Conservation (phyloP, 352 stramenopile species). For the Peronospora tabacina region DNA sequence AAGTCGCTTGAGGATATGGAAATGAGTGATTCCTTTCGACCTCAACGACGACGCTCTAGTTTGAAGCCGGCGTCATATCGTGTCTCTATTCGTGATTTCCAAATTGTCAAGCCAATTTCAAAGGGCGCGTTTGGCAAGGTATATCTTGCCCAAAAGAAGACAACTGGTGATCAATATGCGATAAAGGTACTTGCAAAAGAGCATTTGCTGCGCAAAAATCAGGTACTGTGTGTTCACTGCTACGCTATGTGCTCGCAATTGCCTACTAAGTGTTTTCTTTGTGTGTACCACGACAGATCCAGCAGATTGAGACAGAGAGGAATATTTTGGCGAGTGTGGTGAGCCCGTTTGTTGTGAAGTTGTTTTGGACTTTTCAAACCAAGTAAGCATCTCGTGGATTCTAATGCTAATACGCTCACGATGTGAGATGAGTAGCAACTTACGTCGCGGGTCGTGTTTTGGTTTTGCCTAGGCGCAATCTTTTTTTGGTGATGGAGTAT, state of each 20-base stretch:
- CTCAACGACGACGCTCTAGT: conserved; percentile 14
- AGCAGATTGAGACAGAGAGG: conserved; percentile 83
- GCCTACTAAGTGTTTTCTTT: conserved; percentile 13
- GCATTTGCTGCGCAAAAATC: conserved; percentile 85
- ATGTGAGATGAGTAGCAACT: conserved; percentile 8
- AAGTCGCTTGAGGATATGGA: conserved; percentile 73
- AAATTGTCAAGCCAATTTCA: conserved; percentile 86
- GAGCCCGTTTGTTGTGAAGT: conserved; percentile 87
- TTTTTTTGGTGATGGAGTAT: conserved; percentile 90
- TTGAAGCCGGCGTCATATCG: conserved; percentile 38
- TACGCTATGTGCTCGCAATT: neutral
- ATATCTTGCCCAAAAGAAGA: conserved; percentile 82
- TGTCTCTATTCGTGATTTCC: conserved; percentile 78
- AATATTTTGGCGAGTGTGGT: conserved; percentile 84
- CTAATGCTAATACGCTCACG: neutral
- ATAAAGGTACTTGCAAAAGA: conserved; percentile 89
- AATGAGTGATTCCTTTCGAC: conserved; percentile 14
- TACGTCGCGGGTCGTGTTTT: conserved; percentile 7
- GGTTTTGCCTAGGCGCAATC: conserved; percentile 39
- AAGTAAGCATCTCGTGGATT: conserved; percentile 42
- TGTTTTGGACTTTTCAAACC: conserved; percentile 89
- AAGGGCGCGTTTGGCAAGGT: conserved; percentile 88
- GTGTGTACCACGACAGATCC: conserved; percentile 38
- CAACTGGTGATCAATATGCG: conserved; percentile 83
- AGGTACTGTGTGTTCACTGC: conserved; percentile 33